Base-by-base conservation (phyloP, 2,329 filamentous ascomycete species). In the Coniochaeta ligniaria region DNA sequence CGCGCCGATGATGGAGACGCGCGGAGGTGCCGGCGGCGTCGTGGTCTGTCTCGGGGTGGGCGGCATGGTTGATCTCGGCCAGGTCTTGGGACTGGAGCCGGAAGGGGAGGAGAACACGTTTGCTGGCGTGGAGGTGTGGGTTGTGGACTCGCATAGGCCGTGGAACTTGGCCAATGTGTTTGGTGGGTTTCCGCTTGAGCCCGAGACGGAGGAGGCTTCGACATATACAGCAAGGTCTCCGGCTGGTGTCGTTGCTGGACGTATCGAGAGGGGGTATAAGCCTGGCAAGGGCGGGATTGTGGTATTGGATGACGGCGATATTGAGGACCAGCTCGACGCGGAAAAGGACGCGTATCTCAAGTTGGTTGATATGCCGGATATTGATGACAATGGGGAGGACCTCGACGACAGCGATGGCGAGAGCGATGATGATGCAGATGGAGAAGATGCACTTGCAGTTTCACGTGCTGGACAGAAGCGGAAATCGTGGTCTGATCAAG, bases 101-200 rank as follows among this genome's bases (percentile, higher is more conserved):
- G 87, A 89, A 58, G 83, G 83, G 7, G 87, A 88, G 31, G 83
- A 85, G n/a, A 80, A 81, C 11, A 79, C 86, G 58, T 89, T 91
- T 75, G 86, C 88, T 41, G 90, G 90, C n/a, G 91, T 98, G 1
- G 92, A 97, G 72, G 89, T 97, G 35, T 99, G 95, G 95, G 83
- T 98, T 12, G 82, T 98, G 62, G 95, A 99, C 75, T 86, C 94
- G 31, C 85, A 95, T 73, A 83, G 95, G 62, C 95, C 95, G 16
- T 98, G 94, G 92, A 98, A 99, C 72, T 73, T 99, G 70, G 87
- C 86, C 64, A 99, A 99, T 72, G 86, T 98, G 16, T 98, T 98
- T 77, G 92, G 90, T 14, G 90, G 90, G 3, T 84, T 85, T 63
- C 80, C 84, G 1, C 72, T 82, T 4, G 81, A 83, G 65, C 77